Base-by-base conservation (phyloP, 129 eudicot species). In the Rutidosis leptorrhynchoides region DNA sequence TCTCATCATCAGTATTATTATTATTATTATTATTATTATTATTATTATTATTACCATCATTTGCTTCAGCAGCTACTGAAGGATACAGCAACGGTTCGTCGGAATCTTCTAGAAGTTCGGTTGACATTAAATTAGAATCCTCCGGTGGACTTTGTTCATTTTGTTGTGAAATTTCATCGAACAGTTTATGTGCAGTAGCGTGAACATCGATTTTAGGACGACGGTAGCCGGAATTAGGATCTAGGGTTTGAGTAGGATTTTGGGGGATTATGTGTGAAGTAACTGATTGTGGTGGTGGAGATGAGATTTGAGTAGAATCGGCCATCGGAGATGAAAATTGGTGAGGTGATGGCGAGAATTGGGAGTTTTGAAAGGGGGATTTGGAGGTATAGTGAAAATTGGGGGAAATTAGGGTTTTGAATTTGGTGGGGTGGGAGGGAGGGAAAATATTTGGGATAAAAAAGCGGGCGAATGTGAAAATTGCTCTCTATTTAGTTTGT, bases 321-420 rank as follows among this genome's bases (percentile, higher is more conserved):
- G 52, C 73, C 73, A 68, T 68, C 22, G 71, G 62, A 35, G 46
- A 25, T 43, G 77, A 55, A 16, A 32, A 7, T 45, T 3, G 26
- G 3, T 15, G 23, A 49, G 19, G 11, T n/a, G 55, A 49, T n/a
- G 23, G 55, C 0, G 11, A 12, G 14, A 8, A 58, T 52, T 30
- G 23, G 80, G 64, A 69, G 69, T 74, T 22, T 14, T 16, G 68
- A 74, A 2, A 24, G 62, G 24, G 20, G 63, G 17, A 64, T 60
- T 60, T 60, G 65, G 54, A 45, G 22, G 28, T 10, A 23, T 17
- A 48, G 43, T 15, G 54, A 33, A 45, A 67, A 37, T n/a, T 48
- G 70, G 67, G 55, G 65, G 58, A 46, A 66, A 45, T 58, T 70
- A 70, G 74, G 74, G 74, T 58, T 70, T 70, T 37, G 37, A 58